phyloP scores from a whole-genome alignment of 768 basidiomycete genomes.

The Hericium coralloides region DNA sequence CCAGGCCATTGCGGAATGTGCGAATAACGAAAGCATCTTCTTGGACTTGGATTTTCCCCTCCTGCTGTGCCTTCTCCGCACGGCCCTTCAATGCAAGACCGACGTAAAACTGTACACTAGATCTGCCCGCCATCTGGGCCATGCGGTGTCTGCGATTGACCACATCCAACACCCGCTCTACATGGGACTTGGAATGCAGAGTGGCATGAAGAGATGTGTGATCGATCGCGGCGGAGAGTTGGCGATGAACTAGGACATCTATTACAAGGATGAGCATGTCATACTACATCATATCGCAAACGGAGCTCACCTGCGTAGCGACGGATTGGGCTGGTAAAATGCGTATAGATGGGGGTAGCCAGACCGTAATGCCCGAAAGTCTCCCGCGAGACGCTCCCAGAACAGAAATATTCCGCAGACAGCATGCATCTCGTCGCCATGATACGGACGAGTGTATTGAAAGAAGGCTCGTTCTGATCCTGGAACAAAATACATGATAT shows the following conservation, averaged over 20 bases:
- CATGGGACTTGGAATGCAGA: conserved; percentile 79
- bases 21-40: conserved; percentile 93
- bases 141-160: conserved; percentile 91
- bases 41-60: conserved; percentile 28
- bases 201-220: conserved; percentile 77
- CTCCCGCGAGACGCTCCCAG: conserved; percentile 86
- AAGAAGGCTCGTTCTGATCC: conserved; percentile 80
- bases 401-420: conserved; percentile 96
- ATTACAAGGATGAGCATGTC: neutral
- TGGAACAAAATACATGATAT: conserved; percentile 19
- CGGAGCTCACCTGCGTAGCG: conserved; percentile 74
- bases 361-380: conserved; percentile 96
- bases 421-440: conserved; percentile 99
- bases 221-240: conserved; percentile 83
- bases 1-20: conserved; percentile 88
- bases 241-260: conserved; percentile 93
- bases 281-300: neutral
- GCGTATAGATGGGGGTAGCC: conserved; percentile 95
- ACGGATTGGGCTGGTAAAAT: conserved; percentile 96
- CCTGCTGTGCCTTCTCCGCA: conserved; percentile 31
- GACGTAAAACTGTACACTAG: conserved; percentile 96
- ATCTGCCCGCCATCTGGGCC: conserved; percentile 96
- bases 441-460: conserved; percentile 96
- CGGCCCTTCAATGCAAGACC: conserved; percentile 81
- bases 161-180: conserved; percentile 77